Evolutionary conservation across 257 asterid genomes (phyloP).

Genomic region (Ocimum tenuiflorum): DNA sequence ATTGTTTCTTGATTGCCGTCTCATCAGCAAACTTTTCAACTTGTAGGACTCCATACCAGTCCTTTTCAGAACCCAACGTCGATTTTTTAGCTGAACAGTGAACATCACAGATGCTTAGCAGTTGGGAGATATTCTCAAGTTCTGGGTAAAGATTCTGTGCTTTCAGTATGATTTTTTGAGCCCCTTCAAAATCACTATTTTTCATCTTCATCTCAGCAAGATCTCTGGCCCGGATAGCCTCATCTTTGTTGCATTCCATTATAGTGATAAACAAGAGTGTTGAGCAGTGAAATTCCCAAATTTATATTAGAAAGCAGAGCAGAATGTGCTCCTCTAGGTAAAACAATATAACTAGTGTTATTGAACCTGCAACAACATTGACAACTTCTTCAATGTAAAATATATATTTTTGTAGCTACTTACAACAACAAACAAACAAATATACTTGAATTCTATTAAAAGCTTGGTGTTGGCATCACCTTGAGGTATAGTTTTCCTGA

Average conservation of each 20-base stretch:
- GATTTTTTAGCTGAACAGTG: slow-evolving; percentile 54
- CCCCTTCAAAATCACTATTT: slow-evolving; percentile 59
- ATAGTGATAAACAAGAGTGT: neutral
- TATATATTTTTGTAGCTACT: no score
- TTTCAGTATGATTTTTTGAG: slow-evolving; percentile 44
- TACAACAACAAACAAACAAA: neutral
- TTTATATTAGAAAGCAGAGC: neutral
- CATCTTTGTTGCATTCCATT: slow-evolving; percentile 91
- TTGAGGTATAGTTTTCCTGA: slow-evolving; percentile 1
- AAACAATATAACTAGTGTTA: slow-evolving; percentile 7
- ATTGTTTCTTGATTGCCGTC: slow-evolving; percentile 51
- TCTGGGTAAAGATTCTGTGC: slow-evolving; percentile 68
- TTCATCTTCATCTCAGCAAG: slow-evolving; percentile 67
- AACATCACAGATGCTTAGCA: slow-evolving; percentile 65
- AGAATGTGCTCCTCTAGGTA: slow-evolving; percentile 3
- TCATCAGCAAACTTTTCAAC: slow-evolving; percentile 58
- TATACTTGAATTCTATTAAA: neutral
- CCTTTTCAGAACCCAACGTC: slow-evolving; percentile 52
- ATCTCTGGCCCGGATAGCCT: slow-evolving; percentile 60
- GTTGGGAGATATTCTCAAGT: slow-evolving; percentile 64
- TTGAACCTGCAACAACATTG: slow-evolving; percentile 18
- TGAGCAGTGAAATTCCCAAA: slow-evolving; percentile 6
- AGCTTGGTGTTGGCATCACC: neutral
- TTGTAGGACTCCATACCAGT: slow-evolving; percentile 74
- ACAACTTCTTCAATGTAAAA: neutral